Evolutionary conservation across 2,329 filamentous ascomycete genomes (phyloP).

Genomic region (Penicillium brasilianum): DNA sequence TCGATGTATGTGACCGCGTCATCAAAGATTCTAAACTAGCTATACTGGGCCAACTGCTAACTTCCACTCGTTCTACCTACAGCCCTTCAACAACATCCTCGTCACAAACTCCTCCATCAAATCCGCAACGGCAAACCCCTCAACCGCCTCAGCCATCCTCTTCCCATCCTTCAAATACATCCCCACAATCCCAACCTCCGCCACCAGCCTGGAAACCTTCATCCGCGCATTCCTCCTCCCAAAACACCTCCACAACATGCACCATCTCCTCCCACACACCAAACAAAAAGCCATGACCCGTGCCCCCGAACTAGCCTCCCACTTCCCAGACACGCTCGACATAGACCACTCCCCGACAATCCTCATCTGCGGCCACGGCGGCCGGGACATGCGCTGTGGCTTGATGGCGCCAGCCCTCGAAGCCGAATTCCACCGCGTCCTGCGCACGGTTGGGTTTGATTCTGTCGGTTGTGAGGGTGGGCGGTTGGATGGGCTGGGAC

Average conservation of each 20-base stretch:
- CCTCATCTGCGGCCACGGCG: slow-evolving; percentile 85
- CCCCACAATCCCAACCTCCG: slow-evolving; percentile 68
- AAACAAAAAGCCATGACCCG: slow-evolving; percentile 47
- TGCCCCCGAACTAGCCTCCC: slow-evolving; percentile 53
- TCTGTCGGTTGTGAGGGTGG: slow-evolving; percentile 25
- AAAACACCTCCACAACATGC: slow-evolving; percentile 39
- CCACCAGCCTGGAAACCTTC: slow-evolving; percentile 55
- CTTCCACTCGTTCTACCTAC: not conserved
- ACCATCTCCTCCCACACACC: slow-evolving; percentile 37
- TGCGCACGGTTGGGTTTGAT: slow-evolving; percentile 39
- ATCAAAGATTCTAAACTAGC: not conserved
- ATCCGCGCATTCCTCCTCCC: slow-evolving; percentile 49
- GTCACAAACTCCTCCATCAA: slow-evolving; percentile 77
- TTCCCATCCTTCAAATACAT: slow-evolving; percentile 85
- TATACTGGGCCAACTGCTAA: not conserved
- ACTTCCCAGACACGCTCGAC: slow-evolving; percentile 67
- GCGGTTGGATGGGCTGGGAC: slow-evolving; percentile 35
- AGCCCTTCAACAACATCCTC: slow-evolving; percentile 85
- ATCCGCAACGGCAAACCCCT: slow-evolving; percentile 48
- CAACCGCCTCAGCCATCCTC: slow-evolving; percentile 67
- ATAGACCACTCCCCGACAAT: slow-evolving; percentile 64
- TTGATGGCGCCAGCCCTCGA: slow-evolving; percentile 75
- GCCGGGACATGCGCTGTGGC: slow-evolving; percentile 81
- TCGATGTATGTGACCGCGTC: slow-evolving; percentile 57
- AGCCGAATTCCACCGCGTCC: slow-evolving; percentile 66